Evolutionary conservation across 176 grass and related monocot species (phyloP).

Genomic region (Carex littledalei): DNA sequence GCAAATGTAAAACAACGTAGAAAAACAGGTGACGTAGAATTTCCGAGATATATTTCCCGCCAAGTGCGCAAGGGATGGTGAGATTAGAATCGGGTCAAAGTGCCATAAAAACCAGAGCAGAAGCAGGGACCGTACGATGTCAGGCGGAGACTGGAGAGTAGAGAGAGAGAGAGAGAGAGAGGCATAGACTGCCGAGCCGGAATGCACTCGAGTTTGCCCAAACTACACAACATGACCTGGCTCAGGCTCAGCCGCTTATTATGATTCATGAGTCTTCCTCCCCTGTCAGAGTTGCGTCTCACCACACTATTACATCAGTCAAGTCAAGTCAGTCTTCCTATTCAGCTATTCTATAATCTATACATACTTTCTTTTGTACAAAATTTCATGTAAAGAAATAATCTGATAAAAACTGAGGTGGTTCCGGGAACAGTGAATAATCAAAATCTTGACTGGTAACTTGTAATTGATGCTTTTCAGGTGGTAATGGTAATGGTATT

Average conservation of each 20-base stretch:
- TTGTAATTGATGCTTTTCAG: slow-evolving; percentile 3
- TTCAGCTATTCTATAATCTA: background rate
- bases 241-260: background rate
- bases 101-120: background rate
- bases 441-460: background rate
- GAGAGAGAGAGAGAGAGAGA: background rate
- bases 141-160: background rate
- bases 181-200: slow-evolving; percentile 12
- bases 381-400: no score
- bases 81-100: slow-evolving; percentile 8
- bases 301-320: background rate
- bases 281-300: background rate
- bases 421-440: background rate
- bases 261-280: background rate
- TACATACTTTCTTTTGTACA: no score
- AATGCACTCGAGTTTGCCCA: slow-evolving; percentile 24
- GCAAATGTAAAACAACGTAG: background rate
- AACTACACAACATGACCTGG: background rate
- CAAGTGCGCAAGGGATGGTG: background rate
- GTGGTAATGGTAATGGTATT: background rate
- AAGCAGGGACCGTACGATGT: background rate
- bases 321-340: background rate
- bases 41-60: background rate
- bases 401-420: background rate
- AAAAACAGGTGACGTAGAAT: background rate